A percentile compares a stretch with the other conserved stretches of the same genome.
Evolutionary conservation across 2,329 filamentous ascomycete genomes (phyloP).

Genomic region (Laburnicola sp.): DNA sequence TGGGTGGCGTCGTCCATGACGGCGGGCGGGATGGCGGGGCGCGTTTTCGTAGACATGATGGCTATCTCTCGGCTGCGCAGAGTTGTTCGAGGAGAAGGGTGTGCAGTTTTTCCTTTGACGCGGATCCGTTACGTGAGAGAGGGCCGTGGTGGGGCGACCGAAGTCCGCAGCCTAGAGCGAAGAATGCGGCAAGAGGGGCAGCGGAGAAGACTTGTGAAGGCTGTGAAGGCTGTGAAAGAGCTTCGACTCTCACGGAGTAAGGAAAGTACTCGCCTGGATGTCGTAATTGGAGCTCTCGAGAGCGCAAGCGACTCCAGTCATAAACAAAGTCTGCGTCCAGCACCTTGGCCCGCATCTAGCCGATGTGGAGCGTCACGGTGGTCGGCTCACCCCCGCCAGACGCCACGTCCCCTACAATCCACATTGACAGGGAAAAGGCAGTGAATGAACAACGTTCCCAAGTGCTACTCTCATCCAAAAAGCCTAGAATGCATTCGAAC

Average conservation of each 20-base stretch:
- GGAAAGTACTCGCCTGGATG: background rate
- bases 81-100: too few species aligned
- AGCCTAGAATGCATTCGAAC: too few species aligned
- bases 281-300: background rate
- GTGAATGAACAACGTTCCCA: too few species aligned
- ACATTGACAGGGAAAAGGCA: background rate
- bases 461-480: too few species aligned
- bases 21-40: conserved; percentile 57
- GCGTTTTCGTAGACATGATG: conserved; percentile 53
- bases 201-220: too few species aligned
- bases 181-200: too few species aligned
- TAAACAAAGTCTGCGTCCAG: conserved; percentile 4
- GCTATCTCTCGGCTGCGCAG: too few species aligned
- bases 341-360: conserved; percentile 6
- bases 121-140: too few species aligned
- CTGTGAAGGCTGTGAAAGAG: background rate
- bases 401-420: background rate
- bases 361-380: background rate
- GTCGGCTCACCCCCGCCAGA: background rate
- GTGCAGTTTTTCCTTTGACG: too few species aligned
- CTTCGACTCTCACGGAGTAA: background rate
- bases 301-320: background rate
- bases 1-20: conserved; percentile 72
- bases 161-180: too few species aligned
- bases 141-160: too few species aligned